A percentile compares a stretch with the other conserved stretches of the same genome.
Evolutionary conservation across 208 protist species (phyloP).

Genomic region (Acanthamoeba lenticulata): DNA sequence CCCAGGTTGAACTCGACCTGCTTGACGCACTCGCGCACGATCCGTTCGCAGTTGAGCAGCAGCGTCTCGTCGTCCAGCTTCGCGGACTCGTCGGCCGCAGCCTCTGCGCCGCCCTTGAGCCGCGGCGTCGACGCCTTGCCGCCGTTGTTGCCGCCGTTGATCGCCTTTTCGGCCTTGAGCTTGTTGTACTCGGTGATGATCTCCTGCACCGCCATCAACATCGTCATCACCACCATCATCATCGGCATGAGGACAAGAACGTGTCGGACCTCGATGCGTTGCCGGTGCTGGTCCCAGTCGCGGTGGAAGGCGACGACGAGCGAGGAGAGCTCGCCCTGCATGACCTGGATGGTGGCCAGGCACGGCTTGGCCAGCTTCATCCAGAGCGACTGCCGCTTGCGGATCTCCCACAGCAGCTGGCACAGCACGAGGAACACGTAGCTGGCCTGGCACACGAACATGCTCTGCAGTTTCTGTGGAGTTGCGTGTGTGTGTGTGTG

Average conservation of each 20-base stretch:
- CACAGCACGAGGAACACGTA: slow-evolving; percentile 37
- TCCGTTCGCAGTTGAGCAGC: slow-evolving; percentile 40
- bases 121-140: neutral
- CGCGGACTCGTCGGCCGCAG: neutral
- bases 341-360: slow-evolving; percentile 38
- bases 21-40: slow-evolving; percentile 42
- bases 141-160: neutral
- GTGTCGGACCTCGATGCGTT: neutral
- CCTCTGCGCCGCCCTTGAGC: neutral
- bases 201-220: neutral
- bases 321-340: slow-evolving; percentile 27
- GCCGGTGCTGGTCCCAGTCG: slow-evolving; percentile 8
- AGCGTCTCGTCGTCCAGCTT: neutral
- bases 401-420: slow-evolving; percentile 50
- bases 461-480: neutral
- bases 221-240: too few species aligned
- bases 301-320: slow-evolving; percentile 24
- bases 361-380: neutral
- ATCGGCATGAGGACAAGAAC: too few species aligned
- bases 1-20: slow-evolving; percentile 57
- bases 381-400: slow-evolving; percentile 24
- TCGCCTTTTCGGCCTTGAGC: neutral
- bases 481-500: too few species aligned
- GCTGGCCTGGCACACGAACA: slow-evolving; percentile 42
- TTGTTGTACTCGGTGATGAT: slow-evolving; percentile 62